Conservation (phyloP, 1,139 yeast genomes). For the Zygotorulaspora mrakii region DNA sequence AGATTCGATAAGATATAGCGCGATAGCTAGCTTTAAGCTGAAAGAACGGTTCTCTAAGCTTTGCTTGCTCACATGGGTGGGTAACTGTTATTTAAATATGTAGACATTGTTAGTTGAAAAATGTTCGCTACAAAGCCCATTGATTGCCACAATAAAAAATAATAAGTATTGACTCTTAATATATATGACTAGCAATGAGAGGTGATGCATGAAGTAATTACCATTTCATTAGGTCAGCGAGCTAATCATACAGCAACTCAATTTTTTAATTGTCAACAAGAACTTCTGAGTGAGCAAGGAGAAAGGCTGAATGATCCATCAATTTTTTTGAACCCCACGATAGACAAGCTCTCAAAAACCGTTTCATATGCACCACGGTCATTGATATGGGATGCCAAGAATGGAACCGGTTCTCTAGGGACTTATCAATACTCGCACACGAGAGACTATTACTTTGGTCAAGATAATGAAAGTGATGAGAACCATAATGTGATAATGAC, state of each 20-base stretch:
- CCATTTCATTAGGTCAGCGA: constrained; percentile 63
- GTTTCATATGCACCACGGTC: constrained; percentile 78
- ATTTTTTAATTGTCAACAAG: constrained; percentile 74
- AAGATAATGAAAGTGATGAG: constrained; percentile 16
- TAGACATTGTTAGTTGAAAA: no score
- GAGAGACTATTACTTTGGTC: constrained; percentile 28
- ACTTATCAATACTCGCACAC: constrained; percentile 46
- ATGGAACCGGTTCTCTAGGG: constrained; percentile 62
- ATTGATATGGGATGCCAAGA: constrained; percentile 67
- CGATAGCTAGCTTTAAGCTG: neutral
- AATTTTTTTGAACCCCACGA: constrained; percentile 45
- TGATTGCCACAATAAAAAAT: neutral
- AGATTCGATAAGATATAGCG: no score
- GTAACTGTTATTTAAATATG: no score
- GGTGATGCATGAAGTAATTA: constrained; percentile 67
- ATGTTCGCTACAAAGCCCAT: no score
- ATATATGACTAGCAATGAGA: no score
- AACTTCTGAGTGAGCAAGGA: constrained; percentile 49
- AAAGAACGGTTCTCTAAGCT: neutral
- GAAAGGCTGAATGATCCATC: constrained; percentile 43
- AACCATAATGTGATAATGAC: constrained; percentile 25
- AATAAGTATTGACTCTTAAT: no score
- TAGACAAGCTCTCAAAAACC: constrained; percentile 39
- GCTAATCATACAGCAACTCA: constrained; percentile 76
- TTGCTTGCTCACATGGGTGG: no score